Evolutionary conservation across 257 asterid genomes (phyloP), one percentile per base, ranked within the genome.

Genomic region (Dorcoceras hygrometricum): DNA sequence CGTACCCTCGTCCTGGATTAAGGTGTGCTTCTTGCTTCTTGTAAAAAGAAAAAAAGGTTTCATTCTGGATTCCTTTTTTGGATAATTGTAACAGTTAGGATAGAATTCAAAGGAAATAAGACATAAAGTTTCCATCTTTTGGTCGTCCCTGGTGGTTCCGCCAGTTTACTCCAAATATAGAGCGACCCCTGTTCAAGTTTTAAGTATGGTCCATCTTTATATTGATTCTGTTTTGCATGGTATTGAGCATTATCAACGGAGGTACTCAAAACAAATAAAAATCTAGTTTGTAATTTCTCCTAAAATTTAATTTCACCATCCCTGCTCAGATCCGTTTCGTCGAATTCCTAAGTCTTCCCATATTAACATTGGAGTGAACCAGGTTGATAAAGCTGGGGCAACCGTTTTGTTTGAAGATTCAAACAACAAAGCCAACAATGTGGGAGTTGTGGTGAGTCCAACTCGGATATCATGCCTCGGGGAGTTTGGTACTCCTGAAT

Each of bases 381-480:
- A 89, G 96, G 96, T 92, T 50, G 97, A 92, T 25, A 92, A 89
- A 81, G 96, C 96, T 22, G 98, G 98, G 68, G 97, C 97, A 23
- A 86, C 89, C 58, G 93, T 66, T 59, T 63, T 92, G 64, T 92
- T 92, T 65, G 96, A 86, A 80, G 97, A 89, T 50, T 34, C 79
- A 58, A 76, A 31, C 57, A 75, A 82, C 80, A 89, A 90, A 75
- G 79, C 87, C 24, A 92, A 92, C 79, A 92, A 73, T 83, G 69
- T 86, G 3, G 98, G 98, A 23, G 95, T 89, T 4, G 96, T 92
- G 50, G 96, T 92, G 71, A 80, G 61, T 75, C 98, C 98, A 19
- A 89, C 87, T 60, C 77, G 85, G 63, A 87, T 92, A 72, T 81
- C 86, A 26, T 80, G 75, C 69, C 88, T 88, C 14, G 78, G 65